These are phyloP conservation scores for Leishmania turanica DNA, from an alignment of 208 protist species.

Conservation along the genomic window DNA sequence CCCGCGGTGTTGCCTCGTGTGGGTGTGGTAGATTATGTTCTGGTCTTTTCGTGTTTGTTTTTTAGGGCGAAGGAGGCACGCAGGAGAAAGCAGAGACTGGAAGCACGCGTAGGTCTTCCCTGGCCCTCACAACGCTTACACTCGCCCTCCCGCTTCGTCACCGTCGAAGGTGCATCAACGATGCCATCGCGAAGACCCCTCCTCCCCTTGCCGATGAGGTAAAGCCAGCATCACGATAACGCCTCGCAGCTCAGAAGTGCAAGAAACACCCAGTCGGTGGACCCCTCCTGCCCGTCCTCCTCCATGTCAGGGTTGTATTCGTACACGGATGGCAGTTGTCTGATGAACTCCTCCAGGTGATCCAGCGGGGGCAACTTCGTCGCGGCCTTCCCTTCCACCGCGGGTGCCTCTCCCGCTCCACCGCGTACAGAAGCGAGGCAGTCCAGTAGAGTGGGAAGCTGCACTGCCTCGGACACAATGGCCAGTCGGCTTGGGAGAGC, in stretches of 20 bases:
- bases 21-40: background rate
- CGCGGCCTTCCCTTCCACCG: slow-evolving; percentile 6
- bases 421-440: slow-evolving; percentile 17
- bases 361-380: slow-evolving; percentile 35
- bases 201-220: background rate
- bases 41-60: background rate
- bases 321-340: slow-evolving; percentile 31
- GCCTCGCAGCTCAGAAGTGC: slow-evolving; percentile 31
- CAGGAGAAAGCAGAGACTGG: too few relatives aligned
- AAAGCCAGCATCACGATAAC: slow-evolving; percentile 8
- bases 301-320: slow-evolving; percentile 43
- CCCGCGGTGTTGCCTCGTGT: background rate
- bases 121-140: background rate
- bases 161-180: background rate
- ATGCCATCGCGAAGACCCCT: background rate
- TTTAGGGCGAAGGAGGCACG: background rate
- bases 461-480: slow-evolving; percentile 20
- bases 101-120: background rate
- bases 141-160: background rate
- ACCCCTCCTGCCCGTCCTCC: slow-evolving; percentile 27
- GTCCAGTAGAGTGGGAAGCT: slow-evolving; percentile 27
- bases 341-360: slow-evolving; percentile 38
- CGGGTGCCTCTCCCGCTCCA: background rate
- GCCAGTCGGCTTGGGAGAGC: slow-evolving; percentile 23
- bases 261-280: slow-evolving; percentile 43